These are phyloP conservation scores for Alloteropsis angusta DNA, from an alignment of 202 grass and related monocot genomes.

Conservation along the genomic window DNA sequence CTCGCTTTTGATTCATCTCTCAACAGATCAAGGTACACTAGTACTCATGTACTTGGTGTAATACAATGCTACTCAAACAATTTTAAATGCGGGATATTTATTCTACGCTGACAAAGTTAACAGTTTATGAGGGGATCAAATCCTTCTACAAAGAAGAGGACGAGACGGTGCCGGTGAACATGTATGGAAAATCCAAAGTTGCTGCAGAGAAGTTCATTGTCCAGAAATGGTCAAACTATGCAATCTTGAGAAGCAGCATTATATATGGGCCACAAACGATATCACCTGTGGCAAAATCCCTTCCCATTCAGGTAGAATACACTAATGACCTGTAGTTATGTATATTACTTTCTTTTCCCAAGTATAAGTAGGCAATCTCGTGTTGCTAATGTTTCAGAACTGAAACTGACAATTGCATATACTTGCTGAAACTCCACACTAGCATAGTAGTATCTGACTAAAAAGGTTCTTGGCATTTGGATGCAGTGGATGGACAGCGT, in stretches of 20 bases:
- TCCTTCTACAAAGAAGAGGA: conserved; percentile 91
- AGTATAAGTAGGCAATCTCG: not conserved
- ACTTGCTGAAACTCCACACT: not conserved
- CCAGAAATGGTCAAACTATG: conserved; percentile 61
- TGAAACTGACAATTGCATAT: not conserved
- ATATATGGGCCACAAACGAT: conserved; percentile 90
- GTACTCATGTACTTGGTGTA: not conserved
- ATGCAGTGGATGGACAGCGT: conserved; percentile 90
- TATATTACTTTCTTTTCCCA: not conserved
- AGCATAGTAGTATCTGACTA: conserved; percentile 1
- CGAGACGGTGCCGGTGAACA: conserved; percentile 63
- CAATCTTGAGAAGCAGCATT: conserved; percentile 88
- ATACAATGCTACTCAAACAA: not conserved
- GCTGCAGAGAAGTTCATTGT: conserved; percentile 68
- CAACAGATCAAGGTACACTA: conserved; percentile 77
- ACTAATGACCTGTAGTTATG: not conserved
- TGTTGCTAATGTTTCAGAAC: not conserved
- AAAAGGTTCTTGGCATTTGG: conserved; percentile 2
- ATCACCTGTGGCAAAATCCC: conserved; percentile 77
- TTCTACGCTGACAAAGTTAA: not conserved
- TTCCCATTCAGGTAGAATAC: conserved; percentile 66
- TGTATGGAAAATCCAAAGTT: conserved; percentile 91
- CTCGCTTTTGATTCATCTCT: conserved; percentile 78
- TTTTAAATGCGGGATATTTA: not conserved
- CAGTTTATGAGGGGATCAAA: conserved; percentile 88